phyloP scores from a whole-genome alignment of 2,329 filamentous ascomycete genomes.

The Beauveria caledonica region DNA sequence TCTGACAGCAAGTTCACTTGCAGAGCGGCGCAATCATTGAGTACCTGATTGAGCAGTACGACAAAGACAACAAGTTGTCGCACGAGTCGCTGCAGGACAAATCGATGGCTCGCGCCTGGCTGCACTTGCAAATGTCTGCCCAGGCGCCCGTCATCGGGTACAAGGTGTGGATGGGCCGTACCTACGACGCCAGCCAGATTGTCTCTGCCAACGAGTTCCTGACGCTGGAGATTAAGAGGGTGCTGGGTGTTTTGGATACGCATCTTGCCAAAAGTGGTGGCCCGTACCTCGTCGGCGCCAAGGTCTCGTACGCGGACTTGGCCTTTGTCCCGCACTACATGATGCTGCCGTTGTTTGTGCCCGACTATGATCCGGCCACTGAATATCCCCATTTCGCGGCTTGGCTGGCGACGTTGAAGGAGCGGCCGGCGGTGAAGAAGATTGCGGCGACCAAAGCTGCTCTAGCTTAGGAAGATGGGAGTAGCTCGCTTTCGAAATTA shows the following conservation, averaged over 20 bases:
- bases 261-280: conserved; percentile 16
- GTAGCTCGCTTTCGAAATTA: neutral
- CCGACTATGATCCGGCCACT: neutral
- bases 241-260: conserved; percentile 20
- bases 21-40: conserved; percentile 20
- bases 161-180: conserved; percentile 17
- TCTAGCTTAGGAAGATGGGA: neutral
- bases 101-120: conserved; percentile 11
- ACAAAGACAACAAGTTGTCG: conserved; percentile 13
- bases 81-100: conserved; percentile 12
- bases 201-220: conserved; percentile 23
- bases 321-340: conserved; percentile 17
- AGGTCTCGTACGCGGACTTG: conserved; percentile 19
- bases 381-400: conserved; percentile 12
- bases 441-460: neutral
- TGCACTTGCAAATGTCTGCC: conserved; percentile 17
- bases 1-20: conserved; percentile 10
- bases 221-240: conserved; percentile 20
- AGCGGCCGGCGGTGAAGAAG: conserved; percentile 13
- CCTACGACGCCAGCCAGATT: conserved; percentile 19
- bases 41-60: conserved; percentile 19
- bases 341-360: neutral
- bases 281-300: conserved; percentile 17
- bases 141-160: conserved; percentile 26
- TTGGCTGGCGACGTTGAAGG: conserved; percentile 9